Evolutionary conservation across 2,329 filamentous ascomycete genomes (phyloP).

Genomic region (Berkeleyomyces basicola): DNA sequence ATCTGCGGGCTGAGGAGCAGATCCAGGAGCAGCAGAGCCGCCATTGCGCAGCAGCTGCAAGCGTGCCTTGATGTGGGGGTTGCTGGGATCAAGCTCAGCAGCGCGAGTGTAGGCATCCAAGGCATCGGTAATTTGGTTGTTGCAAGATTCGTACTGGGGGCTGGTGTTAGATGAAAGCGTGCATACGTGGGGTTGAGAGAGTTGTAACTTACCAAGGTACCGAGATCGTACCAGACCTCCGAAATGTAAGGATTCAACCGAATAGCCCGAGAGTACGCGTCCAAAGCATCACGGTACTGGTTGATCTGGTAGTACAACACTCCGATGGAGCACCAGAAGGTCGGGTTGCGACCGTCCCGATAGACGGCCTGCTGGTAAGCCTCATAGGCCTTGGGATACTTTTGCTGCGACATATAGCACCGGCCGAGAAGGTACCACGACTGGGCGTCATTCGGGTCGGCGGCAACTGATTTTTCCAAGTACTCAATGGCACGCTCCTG

Average conservation of each 20-base stretch:
- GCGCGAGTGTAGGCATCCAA: slow-evolving; percentile 90
- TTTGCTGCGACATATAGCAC: slow-evolving; percentile 98
- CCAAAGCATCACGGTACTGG: slow-evolving; percentile 92
- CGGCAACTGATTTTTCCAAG: slow-evolving; percentile 85
- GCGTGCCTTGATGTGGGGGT: slow-evolving; percentile 91
- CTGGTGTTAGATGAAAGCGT: slow-evolving; percentile 19
- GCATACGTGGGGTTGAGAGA: neutral
- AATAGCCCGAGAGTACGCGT: slow-evolving; percentile 94
- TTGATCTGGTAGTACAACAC: slow-evolving; percentile 99
- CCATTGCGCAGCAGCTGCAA: slow-evolving; percentile 77
- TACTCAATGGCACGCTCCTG: slow-evolving; percentile 96
- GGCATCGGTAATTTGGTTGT: slow-evolving; percentile 94
- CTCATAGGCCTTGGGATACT: slow-evolving; percentile 96
- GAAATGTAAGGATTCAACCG: slow-evolving; percentile 95
- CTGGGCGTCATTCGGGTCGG: slow-evolving; percentile 86
- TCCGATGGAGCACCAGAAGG: slow-evolving; percentile 98
- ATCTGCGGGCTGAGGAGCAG: slow-evolving; percentile 80
- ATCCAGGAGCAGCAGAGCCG: slow-evolving; percentile 48
- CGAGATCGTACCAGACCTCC: slow-evolving; percentile 97
- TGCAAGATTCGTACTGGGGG: slow-evolving; percentile 82
- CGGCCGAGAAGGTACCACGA: slow-evolving; percentile 96
- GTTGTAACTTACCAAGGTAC: slow-evolving; percentile 60
- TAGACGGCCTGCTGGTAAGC: slow-evolving; percentile 98
- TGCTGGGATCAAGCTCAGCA: slow-evolving; percentile 80
- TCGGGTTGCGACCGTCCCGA: slow-evolving; percentile 90